phyloP scores from a whole-genome alignment of 306 rosid genomes.

The Morella rubra region DNA sequence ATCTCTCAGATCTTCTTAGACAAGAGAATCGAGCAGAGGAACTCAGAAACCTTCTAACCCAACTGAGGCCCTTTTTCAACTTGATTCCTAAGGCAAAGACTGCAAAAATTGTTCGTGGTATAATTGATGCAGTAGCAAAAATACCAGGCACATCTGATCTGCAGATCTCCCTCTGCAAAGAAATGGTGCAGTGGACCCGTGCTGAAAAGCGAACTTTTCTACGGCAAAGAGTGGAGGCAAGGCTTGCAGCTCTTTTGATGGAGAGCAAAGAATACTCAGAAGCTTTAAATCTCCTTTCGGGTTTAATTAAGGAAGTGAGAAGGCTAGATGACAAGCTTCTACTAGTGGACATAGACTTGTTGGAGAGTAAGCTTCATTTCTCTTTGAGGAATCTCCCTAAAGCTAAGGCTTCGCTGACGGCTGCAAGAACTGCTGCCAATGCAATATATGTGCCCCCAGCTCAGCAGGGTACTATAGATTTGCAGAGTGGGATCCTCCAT shows the following conservation, averaged over 20 bases:
- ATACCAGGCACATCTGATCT: constrained; percentile 86
- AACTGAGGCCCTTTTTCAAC: constrained; percentile 88
- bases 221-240: constrained; percentile 90
- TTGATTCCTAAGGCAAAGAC: constrained; percentile 93
- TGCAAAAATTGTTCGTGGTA: constrained; percentile 86
- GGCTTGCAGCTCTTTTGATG: constrained; percentile 93
- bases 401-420: constrained; percentile 94
- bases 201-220: constrained; percentile 87
- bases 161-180: constrained; percentile 82
- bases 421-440: constrained; percentile 96
- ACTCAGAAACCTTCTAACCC: constrained; percentile 84
- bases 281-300: constrained; percentile 74
- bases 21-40: constrained; percentile 90
- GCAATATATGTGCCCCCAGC: constrained; percentile 96
- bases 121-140: constrained; percentile 85
- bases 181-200: constrained; percentile 95
- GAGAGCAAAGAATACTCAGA: constrained; percentile 89
- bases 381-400: constrained; percentile 92
- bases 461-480: constrained; percentile 88
- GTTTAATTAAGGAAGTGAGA: constrained; percentile 92
- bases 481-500: constrained; percentile 95
- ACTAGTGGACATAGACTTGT: constrained; percentile 89
- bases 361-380: constrained; percentile 94
- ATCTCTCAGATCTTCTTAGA: constrained; percentile 70
- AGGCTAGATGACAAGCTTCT: constrained; percentile 95